Evolutionary conservation across 306 rosid species (phyloP).

Genomic region (Inga oerstediana): DNA sequence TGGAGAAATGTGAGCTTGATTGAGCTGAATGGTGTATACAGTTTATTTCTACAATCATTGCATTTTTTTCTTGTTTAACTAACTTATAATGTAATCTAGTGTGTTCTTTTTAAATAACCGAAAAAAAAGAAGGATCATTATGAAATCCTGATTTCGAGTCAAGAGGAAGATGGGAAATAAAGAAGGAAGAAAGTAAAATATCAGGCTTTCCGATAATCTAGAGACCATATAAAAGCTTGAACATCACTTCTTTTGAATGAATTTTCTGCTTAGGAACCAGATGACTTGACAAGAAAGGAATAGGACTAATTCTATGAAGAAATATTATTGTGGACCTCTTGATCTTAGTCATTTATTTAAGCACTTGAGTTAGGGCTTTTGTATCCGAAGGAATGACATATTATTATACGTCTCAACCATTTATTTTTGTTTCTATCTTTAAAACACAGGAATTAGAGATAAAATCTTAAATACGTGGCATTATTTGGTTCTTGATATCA

Average conservation of each 20-base stretch:
- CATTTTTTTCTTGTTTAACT: background rate
- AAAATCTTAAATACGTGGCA: no score
- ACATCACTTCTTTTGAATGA: background rate
- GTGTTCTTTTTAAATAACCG: background rate
- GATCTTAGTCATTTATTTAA: background rate
- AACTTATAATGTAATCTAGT: background rate
- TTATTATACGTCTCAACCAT: background rate
- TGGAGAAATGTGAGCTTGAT: background rate
- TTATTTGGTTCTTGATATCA: slow-evolving; percentile 6
- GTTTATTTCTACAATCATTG: background rate
- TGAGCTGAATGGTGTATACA: background rate
- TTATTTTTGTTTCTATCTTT: background rate
- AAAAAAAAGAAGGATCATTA: background rate
- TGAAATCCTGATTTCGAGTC: background rate
- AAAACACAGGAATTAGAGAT: no score
- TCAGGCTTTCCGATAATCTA: background rate
- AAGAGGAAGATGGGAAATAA: background rate
- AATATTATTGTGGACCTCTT: background rate
- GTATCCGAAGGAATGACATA: background rate
- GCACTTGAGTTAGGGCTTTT: background rate
- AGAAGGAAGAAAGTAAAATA: background rate
- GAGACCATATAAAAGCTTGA: no score
- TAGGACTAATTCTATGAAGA: background rate
- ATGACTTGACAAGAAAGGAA: background rate
- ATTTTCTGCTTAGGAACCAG: background rate